These are phyloP conservation scores for Schizochytrium sp. DNA, from an alignment of 108 stramenopile species.

Conservation along the genomic window DNA sequence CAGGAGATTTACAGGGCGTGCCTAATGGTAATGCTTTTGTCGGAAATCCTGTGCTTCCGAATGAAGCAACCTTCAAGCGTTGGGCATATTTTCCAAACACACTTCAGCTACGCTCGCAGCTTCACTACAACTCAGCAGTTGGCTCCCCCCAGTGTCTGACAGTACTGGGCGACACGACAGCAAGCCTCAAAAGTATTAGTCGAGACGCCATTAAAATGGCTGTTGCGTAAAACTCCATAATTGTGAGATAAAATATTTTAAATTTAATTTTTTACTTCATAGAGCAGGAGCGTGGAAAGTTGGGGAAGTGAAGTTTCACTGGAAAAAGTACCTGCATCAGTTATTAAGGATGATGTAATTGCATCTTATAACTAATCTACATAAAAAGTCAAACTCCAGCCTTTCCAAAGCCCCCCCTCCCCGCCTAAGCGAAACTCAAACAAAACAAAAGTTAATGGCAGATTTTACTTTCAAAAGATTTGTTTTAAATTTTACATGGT, in stretches of 20 bases:
- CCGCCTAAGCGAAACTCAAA: not conserved
- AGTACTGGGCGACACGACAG: not conserved
- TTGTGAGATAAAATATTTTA: no score
- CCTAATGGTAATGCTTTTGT: not conserved
- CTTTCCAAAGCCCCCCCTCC: no score
- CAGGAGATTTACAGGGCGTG: not conserved
- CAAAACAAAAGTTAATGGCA: not conserved
- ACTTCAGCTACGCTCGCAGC: not conserved
- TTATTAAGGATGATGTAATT: no score
- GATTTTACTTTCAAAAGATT: not conserved
- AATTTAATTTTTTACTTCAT: no score
- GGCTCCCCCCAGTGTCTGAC: conserved; percentile 17
- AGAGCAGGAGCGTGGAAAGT: no score
- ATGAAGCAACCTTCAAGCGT: not conserved
- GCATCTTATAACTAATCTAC: no score
- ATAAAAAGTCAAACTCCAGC: no score
- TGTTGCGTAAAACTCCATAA: no score
- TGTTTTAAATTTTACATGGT: not conserved
- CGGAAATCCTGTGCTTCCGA: not conserved
- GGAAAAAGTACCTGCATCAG: no score
- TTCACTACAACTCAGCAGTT: not conserved
- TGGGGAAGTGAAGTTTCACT: no score
- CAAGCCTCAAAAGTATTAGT: no score
- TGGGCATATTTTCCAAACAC: conserved; percentile 23
- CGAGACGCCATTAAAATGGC: no score